phyloP scores from a whole-genome alignment of 176 grass and related monocot species.

The Eragrostis curvula region DNA sequence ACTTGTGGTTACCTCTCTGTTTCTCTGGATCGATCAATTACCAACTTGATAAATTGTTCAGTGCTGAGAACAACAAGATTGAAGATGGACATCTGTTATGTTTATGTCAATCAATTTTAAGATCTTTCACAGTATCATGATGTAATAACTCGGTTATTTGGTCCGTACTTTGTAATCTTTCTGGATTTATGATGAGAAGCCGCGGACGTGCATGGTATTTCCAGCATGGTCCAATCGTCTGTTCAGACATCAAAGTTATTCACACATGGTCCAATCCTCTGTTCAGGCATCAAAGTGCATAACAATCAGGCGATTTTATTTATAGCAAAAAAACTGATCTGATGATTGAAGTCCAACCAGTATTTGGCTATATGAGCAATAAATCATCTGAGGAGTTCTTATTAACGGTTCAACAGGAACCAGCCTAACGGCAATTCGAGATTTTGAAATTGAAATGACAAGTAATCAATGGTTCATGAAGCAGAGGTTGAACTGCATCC shows the following conservation, averaged over 20 bases:
- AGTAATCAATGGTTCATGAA: neutral
- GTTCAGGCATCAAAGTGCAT: too few relatives aligned
- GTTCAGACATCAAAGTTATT: too few relatives aligned
- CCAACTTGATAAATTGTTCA: neutral
- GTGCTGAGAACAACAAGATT: neutral
- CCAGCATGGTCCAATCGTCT: too few relatives aligned
- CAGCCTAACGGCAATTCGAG: neutral
- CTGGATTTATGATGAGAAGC: slow-evolving; percentile 25
- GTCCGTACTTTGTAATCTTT: neutral
- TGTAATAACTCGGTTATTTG: neutral
- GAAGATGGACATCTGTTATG: neutral
- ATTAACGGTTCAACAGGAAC: too few relatives aligned
- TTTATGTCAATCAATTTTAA: neutral
- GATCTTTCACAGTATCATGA: neutral
- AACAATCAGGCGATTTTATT: neutral
- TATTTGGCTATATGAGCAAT: too few relatives aligned
- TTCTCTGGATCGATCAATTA: neutral
- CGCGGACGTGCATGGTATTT: slow-evolving; percentile 9
- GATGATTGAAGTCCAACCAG: too few relatives aligned
- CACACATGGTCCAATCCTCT: too few relatives aligned
- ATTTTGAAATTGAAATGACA: neutral
- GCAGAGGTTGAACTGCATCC: neutral
- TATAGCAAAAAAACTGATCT: too few relatives aligned
- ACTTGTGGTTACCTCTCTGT: neutral
- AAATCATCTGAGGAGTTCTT: too few relatives aligned